Base-by-base conservation (phyloP, 2,329 filamentous ascomycete genomes). In the Macroventuria anomochaeta region DNA sequence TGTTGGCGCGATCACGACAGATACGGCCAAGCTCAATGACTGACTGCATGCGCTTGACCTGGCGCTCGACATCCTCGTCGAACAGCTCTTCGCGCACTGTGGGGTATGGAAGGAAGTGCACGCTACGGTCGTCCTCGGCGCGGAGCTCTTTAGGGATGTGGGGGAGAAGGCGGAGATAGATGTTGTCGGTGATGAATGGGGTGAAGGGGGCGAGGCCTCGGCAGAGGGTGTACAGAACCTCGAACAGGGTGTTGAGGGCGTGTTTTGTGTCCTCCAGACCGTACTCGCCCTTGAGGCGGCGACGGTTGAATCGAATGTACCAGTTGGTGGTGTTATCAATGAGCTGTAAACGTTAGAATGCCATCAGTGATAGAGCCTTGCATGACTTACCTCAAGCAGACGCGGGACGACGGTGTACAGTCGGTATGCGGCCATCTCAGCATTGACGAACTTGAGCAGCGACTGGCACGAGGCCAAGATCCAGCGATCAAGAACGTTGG, bases 321-420 rank as follows among this genome's bases (percentile, higher is more conserved):
- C 93, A 97, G 77, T 97, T 97, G n/a, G 93, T 97, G 3, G 90
- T 92, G 76, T 96, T 92, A 69, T 97, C 93, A 61, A 97, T 96
- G 68, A 96, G 83, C 70, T 71, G 41, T 3, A 2, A 6, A 26
- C 31, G 36, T 65, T 29, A 68, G 59, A 15, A 38, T 7, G 8
- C 10, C 7, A 23, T 28, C 5, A 5, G n/a, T n/a, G 1, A 33
- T 5, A 12, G 4, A 3, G 3, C 7, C 7, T n/a, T 12, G n/a
- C 5, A 20, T 17, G n/a, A 25, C 65, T 59, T 55, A 70, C 67
- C 29, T 83, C 84, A 15, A 96, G 83, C 55, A 97, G 79, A 59
- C 90, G 84, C 7, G 93, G 93, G 37, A 96, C 92, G 37, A 97
- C 93, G 1, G 93, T 97, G 76, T 97, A 97, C 26, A 80, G 66